Evolutionary conservation across 2,329 filamentous ascomycete species (phyloP), one percentile per base, ranked within the genome.

Genomic region (Akanthomyces muscarius): DNA sequence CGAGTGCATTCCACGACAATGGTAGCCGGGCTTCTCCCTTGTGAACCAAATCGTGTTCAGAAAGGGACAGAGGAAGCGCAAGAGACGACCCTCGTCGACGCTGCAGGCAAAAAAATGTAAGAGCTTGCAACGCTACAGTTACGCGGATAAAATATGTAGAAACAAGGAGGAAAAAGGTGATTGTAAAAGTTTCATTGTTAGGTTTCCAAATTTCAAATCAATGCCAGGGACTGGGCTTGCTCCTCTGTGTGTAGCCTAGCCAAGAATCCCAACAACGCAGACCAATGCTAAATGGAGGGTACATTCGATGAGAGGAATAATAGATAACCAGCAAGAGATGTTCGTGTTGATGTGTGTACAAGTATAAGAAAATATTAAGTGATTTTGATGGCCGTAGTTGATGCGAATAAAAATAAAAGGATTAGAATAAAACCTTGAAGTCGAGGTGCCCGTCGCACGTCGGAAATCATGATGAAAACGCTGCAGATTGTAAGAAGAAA

Each of bases 331-430:
- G 10, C 23, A 28, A 23, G 28, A 38, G 13, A 59, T 50, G 13
- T 28, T 45, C 30, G 44, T 58, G 33, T 50, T 42, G 38, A 45
- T 21, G 18, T 25, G 18, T 44, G 30, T 25, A 21, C 21, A 4
- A 47, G 42, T 36, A 42, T 44, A 8, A 50, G 38, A 21, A 38
- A 58, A 58, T 50, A 58, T 58, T 58, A 58, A 50, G 25, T 58
- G 21, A n/a, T 58, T 33, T 41, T 58, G 21, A 41, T 41, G 6
- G 33, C 55, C 55, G 44, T 50, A 33, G 44, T 18, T n/a, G 45
- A 33, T 41, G 16, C 23, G n/a, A 13, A 38, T 14, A 30, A 30
- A 7, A 30, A 21, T 21, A 44, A 55, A 28, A n/a, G 14, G 41
- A 13, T 5, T 3, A 36, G 21, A 7, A 25, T 33, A 38, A 48